Percentiles rank a stretch among this genome's conserved stretches.
These are phyloP conservation scores for Fusarium caatingaense DNA, from an alignment of 2,329 filamentous ascomycete species.

Conservation along the genomic window DNA sequence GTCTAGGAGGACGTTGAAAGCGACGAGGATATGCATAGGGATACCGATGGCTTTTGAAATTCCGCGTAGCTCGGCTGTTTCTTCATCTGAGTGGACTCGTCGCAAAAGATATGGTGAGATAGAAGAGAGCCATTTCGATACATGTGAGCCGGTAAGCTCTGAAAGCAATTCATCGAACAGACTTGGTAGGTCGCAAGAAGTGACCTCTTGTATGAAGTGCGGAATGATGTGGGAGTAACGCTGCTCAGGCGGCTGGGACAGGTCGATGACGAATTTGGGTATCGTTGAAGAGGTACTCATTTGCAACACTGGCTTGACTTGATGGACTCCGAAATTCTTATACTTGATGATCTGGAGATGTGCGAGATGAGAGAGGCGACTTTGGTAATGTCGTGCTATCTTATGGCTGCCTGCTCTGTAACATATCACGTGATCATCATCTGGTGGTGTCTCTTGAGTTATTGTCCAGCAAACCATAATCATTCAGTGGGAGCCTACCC, in stretches of 20 bases:
- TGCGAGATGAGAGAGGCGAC: background rate
- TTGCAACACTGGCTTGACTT: background rate
- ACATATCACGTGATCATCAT: background rate
- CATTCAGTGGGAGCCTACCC: background rate
- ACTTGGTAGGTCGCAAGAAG: constrained; percentile 50
- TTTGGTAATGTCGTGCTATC: background rate
- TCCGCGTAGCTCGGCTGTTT: constrained; percentile 70
- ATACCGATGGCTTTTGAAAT: constrained; percentile 64
- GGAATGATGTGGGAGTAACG: constrained; percentile 47
- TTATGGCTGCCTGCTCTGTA: background rate
- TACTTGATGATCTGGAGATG: background rate
- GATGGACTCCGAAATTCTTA: rapidly evolving
- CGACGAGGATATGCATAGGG: constrained; percentile 69
- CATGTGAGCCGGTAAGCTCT: constrained; percentile 22
- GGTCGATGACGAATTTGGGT: constrained; percentile 46
- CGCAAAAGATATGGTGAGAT: constrained; percentile 61
- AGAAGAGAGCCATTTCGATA: constrained; percentile 45
- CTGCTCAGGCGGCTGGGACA: constrained; percentile 42
- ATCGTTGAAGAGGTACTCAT: constrained; percentile 21
- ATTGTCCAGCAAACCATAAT: background rate
- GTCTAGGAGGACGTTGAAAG: constrained; percentile 72
- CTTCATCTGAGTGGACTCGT: constrained; percentile 63
- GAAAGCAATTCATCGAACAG: constrained; percentile 64
- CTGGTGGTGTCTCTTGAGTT: background rate
- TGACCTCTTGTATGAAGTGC: constrained; percentile 30